Base-by-base conservation (phyloP, 495 filamentous ascomycete genomes). In the Cenococcum geophilum region DNA sequence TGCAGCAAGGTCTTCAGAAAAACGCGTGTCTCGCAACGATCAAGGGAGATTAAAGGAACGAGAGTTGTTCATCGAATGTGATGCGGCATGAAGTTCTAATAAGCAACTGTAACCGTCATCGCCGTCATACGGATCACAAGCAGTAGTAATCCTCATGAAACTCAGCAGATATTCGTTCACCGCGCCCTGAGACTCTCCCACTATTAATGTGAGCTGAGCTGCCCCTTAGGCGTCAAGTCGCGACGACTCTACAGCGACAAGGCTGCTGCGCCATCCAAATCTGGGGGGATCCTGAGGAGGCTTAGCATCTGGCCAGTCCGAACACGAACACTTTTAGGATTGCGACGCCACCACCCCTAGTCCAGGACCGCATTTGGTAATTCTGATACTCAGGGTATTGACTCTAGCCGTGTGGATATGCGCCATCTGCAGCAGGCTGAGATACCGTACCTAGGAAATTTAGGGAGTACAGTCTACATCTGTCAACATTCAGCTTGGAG, bases 281-380 rank as follows among this genome's bases (percentile, higher is more conserved):
- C 49, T 16, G 21, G 25, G 25, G n/a, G 60, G 58, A 34, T 53
- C 36, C 22, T n/a, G 47, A 49, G 6, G n/a, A 25, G 42, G 50
- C 36, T 45, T 32, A 55, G 56, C 32, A 18, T 16, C 32, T 18
- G 49, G 22, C 49, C 53, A 53, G 49, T 36, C 52, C 56, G 42
- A 52, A 52, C 57, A 51, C 51, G 43, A 48, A 22, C 22, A 20
- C 25, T 16, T 55, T 47, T 50, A 48, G 56, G 49, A 57, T 55
- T 59, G 60, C 21, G 22, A 20, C 27, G 50, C 12, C 35, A 22
- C 47, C 43, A 48, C 47, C 22, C 25, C n/a, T 63, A 55, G 61
- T 55, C 16, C 12, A n/a, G 2, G 22, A 43, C 61, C 35, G 47
- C 18, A 43, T 58, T 59, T 12, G 61, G 51, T 23, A 56, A 3